phyloP scores from a whole-genome alignment of 805 yeast genomes.

The Myxozyma monticola region DNA sequence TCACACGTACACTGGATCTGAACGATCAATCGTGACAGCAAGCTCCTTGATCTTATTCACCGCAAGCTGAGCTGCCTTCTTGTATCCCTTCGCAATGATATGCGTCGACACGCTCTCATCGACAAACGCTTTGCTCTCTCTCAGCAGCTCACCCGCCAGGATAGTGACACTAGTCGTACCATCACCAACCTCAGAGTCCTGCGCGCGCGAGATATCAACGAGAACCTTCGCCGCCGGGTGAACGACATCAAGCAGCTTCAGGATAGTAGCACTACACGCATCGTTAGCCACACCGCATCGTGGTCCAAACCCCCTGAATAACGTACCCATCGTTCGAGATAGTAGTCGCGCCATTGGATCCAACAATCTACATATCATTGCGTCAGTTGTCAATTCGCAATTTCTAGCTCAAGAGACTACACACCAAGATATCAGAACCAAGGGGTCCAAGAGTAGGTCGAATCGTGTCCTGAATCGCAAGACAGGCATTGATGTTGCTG shows the following conservation, averaged over 20 bases:
- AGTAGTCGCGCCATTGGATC: conserved; percentile 80
- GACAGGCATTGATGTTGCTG: conserved; percentile 93
- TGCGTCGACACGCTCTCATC: conserved; percentile 97
- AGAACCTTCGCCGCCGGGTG: conserved; percentile 97
- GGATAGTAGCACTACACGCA: conserved; percentile 73
- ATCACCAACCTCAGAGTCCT: conserved; percentile 98
- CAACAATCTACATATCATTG: conserved; percentile 53
- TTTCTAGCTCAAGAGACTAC: not conserved
- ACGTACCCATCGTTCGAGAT: conserved; percentile 81
- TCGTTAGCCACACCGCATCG: not conserved
- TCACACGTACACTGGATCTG: conserved; percentile 42
- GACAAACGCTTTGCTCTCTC: conserved; percentile 84
- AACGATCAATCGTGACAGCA: conserved; percentile 64
- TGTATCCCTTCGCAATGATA: conserved; percentile 80
- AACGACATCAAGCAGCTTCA: conserved; percentile 87
- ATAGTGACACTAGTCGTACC: conserved; percentile 98
- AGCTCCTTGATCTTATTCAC: conserved; percentile 70
- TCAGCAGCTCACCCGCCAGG: conserved; percentile 82
- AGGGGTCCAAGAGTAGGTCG: conserved; percentile 95
- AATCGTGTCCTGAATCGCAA: conserved; percentile 94
- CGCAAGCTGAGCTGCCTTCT: conserved; percentile 78
- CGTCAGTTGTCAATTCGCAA: not conserved
- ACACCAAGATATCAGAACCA: conserved; percentile 82
- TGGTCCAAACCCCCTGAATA: too few relatives aligned
- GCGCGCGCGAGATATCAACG: conserved; percentile 92